A percentile compares a stretch with the other conserved stretches of the same genome.
Evolutionary conservation across 1,139 yeast species (phyloP).

Genomic region (Yamadazyma sp.): DNA sequence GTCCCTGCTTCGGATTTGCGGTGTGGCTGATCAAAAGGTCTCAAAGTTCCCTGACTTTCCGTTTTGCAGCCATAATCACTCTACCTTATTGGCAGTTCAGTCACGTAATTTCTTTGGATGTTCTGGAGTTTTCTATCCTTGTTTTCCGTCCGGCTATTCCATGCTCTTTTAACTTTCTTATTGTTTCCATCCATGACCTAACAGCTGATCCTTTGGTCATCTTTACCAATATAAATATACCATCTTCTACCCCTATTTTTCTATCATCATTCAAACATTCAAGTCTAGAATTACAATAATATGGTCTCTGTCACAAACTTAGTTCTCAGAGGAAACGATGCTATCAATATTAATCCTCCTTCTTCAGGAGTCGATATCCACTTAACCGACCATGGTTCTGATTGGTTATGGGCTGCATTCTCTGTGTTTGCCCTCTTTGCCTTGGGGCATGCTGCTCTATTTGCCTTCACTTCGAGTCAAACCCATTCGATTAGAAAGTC

Average conservation of each 20-base stretch:
- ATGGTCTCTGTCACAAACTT: constrained; percentile 17
- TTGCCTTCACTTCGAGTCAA: constrained; percentile 36
- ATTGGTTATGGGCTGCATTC: constrained; percentile 73
- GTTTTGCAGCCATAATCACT: constrained; percentile 1
- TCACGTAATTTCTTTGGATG: neutral
- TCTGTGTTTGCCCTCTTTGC: constrained; percentile 46
- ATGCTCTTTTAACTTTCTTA: neutral
- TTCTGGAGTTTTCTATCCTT: neutral
- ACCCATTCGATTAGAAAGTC: constrained; percentile 36
- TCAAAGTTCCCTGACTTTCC: neutral
- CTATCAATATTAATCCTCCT: constrained; percentile 48
- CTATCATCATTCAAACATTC: neutral
- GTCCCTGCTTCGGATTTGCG: neutral
- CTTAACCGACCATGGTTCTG: constrained; percentile 59
- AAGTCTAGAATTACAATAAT: neutral
- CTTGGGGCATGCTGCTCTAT: constrained; percentile 39
- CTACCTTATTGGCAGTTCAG: neutral
- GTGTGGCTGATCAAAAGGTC: neutral
- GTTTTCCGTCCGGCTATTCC: neutral
- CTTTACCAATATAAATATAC: neutral
- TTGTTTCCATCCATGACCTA: neutral
- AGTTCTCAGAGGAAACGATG: constrained; percentile 38
- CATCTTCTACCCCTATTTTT: constrained; percentile 9
- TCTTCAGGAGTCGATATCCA: constrained; percentile 46
- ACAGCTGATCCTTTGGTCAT: neutral